Base-by-base conservation (phyloP, 805 yeast species). In the Candida nitratophila region DNA sequence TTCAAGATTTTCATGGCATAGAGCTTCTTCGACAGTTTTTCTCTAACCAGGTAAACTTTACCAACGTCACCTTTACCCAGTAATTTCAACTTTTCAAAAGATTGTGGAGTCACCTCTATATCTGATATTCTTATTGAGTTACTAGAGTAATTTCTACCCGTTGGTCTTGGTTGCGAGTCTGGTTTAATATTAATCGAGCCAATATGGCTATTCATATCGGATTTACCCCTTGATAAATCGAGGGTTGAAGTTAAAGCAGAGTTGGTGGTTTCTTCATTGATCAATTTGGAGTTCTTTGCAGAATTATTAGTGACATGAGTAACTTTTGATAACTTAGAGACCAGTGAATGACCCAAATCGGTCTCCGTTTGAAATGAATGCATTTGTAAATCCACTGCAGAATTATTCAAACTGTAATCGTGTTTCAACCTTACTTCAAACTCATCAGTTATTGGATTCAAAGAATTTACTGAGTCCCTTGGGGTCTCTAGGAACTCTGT, bases 31-130 rank as follows among this genome's bases (percentile, higher is more conserved):
- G 90, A 72, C 33, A 72, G 66, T 59, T 85, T 87, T 54, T 95
- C 96, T 48, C 84, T 76, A 5, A 93, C 99, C 24, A 93, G 68
- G 56, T 86, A 93, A 21, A 93, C 99, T 61, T 88, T 90, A 3
- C 99, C 99, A 32, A 93, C 98, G 57, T 93, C 99, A 46, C 99
- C 99, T 59, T 87, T 87, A 4, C 99, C 99, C 41, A 93, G 67
- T n/a, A 93, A 67, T 52, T 86, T 79, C 43, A 93, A 77, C 60
- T 88, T 91, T 52, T 90, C 96, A 61, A 93, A 93, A 24, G 93
- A 84, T 38, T 77, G 76, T 2, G 95, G 95, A 6, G 83, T 77
- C 19, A 95, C 99, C 56, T 85, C 88, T 10, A 83, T 88, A 49
- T 81, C 83, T 44, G 79, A 72, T 32, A 81, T 74, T 55, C 81